Conservation (phyloP, 2,329 filamentous ascomycete species). For the Trichoderma pleuroti region DNA sequence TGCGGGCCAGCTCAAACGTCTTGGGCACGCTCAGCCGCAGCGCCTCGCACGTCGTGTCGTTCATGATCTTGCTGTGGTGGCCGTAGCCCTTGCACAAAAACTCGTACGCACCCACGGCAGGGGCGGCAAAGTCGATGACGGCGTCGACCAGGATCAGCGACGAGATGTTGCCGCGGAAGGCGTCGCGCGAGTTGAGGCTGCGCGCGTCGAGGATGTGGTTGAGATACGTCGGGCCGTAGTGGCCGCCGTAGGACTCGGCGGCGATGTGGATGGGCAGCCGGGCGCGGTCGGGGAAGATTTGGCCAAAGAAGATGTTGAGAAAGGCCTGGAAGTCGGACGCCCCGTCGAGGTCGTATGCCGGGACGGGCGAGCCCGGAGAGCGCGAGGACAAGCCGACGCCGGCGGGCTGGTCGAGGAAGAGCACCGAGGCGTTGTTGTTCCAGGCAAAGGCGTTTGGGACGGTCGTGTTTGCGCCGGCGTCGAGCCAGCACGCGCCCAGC, state of each 20-base stretch:
- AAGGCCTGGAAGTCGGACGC: conserved; percentile 49
- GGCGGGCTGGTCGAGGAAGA: conserved; percentile 50
- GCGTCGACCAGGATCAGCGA: conserved; percentile 23
- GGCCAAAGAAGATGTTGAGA: conserved; percentile 44
- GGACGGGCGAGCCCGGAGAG: conserved; percentile 24
- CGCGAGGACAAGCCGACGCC: conserved; percentile 56
- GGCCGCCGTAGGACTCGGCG: conserved; percentile 38
- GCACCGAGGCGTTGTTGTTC: conserved; percentile 33
- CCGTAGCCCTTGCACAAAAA: conserved; percentile 19
- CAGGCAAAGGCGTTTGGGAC: conserved; percentile 22
- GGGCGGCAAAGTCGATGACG: conserved; percentile 19
- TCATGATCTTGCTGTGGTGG: conserved; percentile 19
- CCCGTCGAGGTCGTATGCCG: conserved; percentile 39
- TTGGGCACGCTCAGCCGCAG: conserved; percentile 42
- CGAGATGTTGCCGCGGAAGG: conserved; percentile 64
- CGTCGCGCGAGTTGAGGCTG: conserved; percentile 6
- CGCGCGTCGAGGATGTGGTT: conserved; percentile 22
- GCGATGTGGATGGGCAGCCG: conserved; percentile 43
- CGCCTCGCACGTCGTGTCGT: conserved; percentile 21
- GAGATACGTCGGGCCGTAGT: conserved; percentile 37
- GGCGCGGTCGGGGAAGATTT: conserved; percentile 40
- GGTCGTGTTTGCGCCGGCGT: background rate
- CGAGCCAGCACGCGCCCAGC: conserved; percentile 22
- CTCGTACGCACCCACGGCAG: conserved; percentile 19
- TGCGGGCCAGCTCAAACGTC: conserved; percentile 37